A percentile compares a stretch with the other conserved stretches of the same genome.
These are phyloP conservation scores for Trichoderma sp. DNA, from an alignment of 2,329 filamentous ascomycete genomes.

Conservation along the genomic window DNA sequence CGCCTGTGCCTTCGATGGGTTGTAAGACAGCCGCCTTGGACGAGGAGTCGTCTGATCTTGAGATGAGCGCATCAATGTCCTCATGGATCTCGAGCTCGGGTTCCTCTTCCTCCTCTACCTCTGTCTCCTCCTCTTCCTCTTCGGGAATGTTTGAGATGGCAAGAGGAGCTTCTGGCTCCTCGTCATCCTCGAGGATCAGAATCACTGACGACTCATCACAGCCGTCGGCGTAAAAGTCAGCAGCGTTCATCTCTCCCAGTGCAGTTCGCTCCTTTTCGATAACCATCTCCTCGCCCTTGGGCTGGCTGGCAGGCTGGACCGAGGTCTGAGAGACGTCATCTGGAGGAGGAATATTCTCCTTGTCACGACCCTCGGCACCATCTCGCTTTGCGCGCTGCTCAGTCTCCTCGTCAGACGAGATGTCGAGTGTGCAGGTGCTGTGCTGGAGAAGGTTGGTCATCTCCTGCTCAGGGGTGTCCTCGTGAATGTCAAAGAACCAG, in stretches of 20 bases:
- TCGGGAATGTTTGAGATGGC: conserved; percentile 13
- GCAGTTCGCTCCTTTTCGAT: conserved; percentile 68
- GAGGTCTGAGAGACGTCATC: conserved; percentile 66
- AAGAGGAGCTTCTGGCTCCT: conserved; percentile 40
- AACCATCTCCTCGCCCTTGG: conserved; percentile 56
- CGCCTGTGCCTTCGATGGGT: conserved; percentile 61
- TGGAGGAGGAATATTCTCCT: conserved; percentile 88
- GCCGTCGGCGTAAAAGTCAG: conserved; percentile 69
- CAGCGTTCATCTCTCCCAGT: conserved; percentile 67
- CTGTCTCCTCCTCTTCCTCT: conserved; percentile 19
- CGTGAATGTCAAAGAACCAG: conserved; percentile 95
- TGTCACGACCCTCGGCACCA: conserved; percentile 68
- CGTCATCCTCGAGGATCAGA: conserved; percentile 63
- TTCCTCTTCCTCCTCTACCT: conserved; percentile 30
- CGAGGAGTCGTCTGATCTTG: conserved; percentile 43
- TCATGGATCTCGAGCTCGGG: conserved; percentile 30
- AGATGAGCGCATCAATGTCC: conserved; percentile 46
- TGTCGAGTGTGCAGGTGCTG: conserved; percentile 82
- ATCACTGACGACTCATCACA: conserved; percentile 66
- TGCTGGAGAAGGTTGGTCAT: conserved; percentile 93
- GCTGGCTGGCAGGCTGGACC: conserved; percentile 38
- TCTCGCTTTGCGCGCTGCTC: conserved; percentile 56
- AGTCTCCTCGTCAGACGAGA: conserved; percentile 83
- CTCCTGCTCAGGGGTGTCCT: conserved; percentile 87
- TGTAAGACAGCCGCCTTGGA: conserved; percentile 54